These are phyloP conservation scores for Leucosporidium scottii DNA, from an alignment of 768 basidiomycete species.

Conservation along the genomic window DNA sequence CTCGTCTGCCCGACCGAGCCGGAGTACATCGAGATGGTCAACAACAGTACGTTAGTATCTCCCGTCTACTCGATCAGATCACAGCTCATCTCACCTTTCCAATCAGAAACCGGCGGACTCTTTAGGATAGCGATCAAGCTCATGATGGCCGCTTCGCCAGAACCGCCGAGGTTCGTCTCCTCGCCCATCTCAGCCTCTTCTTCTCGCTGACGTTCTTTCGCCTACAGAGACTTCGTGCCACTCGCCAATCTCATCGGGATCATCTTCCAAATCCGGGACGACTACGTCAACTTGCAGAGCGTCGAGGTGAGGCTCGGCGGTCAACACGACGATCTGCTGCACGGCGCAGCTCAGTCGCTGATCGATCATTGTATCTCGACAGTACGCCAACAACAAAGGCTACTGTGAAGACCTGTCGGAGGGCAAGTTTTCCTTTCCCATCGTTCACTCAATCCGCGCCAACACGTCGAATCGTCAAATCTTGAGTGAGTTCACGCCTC, in stretches of 20 bases:
- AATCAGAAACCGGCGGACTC: slow-evolving; percentile 83
- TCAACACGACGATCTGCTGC: neutral
- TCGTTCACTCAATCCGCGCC: slow-evolving; percentile 80
- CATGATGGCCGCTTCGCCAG: slow-evolving; percentile 66
- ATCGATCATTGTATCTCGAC: neutral
- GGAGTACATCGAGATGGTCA: slow-evolving; percentile 92
- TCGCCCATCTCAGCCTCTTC: too few relatives aligned
- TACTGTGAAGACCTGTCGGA: slow-evolving; percentile 92
- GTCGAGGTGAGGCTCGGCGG: neutral
- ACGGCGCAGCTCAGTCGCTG: neutral
- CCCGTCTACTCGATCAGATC: neutral
- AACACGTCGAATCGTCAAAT: slow-evolving; percentile 70
- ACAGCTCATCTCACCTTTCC: neutral
- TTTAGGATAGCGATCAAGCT: slow-evolving; percentile 87
- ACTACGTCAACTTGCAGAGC: slow-evolving; percentile 54
- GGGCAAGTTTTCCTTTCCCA: slow-evolving; percentile 95
- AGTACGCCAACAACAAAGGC: slow-evolving; percentile 67
- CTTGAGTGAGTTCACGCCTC: slow-evolving; percentile 55
- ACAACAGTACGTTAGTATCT: slow-evolving; percentile 61
- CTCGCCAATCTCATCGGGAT: slow-evolving; percentile 89
- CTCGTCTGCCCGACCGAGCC: slow-evolving; percentile 86
- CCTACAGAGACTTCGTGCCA: slow-evolving; percentile 63
- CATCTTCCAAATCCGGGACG: slow-evolving; percentile 95
- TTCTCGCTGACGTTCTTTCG: neutral
- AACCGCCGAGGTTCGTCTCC: slow-evolving; percentile 41